Percentiles rank a stretch among this genome's conserved stretches.
Evolutionary conservation across 495 filamentous ascomycete species (phyloP).

Genomic region (Hypomontagnella submonticulosa): DNA sequence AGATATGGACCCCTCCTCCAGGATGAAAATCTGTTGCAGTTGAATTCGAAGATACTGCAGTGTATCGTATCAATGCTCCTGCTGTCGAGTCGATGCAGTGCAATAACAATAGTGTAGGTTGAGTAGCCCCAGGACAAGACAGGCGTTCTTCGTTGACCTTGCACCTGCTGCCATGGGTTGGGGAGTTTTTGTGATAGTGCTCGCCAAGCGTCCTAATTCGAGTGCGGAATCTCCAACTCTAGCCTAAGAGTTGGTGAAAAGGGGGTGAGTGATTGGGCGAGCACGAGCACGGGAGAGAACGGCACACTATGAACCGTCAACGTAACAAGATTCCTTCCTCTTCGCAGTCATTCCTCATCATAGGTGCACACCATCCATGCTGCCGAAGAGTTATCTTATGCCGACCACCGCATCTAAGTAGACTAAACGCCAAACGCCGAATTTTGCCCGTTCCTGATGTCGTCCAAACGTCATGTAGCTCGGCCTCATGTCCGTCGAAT

Average conservation of each 20-base stretch:
- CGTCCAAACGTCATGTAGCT: slow-evolving; percentile 41
- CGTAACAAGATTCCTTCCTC: slow-evolving; percentile 2
- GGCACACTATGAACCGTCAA: slow-evolving; percentile 7
- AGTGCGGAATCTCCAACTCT: slow-evolving; percentile 14
- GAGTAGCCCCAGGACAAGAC: slow-evolving; percentile 9
- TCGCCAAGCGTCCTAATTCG: slow-evolving; percentile 10
- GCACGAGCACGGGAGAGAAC: slow-evolving; percentile 15
- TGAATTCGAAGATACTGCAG: slow-evolving; percentile 9
- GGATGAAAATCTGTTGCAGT: slow-evolving; percentile 26
- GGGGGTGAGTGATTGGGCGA: slow-evolving; percentile 8
- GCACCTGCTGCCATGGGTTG: slow-evolving; percentile 9
- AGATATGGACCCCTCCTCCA: slow-evolving; percentile 16
- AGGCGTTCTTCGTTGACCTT: slow-evolving; percentile 7
- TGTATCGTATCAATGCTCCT: slow-evolving; percentile 41
- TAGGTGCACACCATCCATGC: slow-evolving; percentile 32
- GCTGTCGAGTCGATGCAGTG: slow-evolving; percentile 49
- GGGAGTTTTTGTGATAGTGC: slow-evolving; percentile 15
- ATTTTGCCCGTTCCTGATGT: slow-evolving; percentile 40
- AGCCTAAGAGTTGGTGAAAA: slow-evolving; percentile 1
- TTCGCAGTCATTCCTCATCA: slow-evolving; percentile 37
- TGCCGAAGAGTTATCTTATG: slow-evolving; percentile 28
- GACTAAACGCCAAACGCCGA: slow-evolving; percentile 43
- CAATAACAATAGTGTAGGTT: slow-evolving; percentile 36
- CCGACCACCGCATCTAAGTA: slow-evolving; percentile 35
- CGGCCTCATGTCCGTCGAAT: slow-evolving; percentile 42